phyloP scores from a whole-genome alignment of 2,329 filamentous ascomycete genomes.

The Epichloe coenophiala region DNA sequence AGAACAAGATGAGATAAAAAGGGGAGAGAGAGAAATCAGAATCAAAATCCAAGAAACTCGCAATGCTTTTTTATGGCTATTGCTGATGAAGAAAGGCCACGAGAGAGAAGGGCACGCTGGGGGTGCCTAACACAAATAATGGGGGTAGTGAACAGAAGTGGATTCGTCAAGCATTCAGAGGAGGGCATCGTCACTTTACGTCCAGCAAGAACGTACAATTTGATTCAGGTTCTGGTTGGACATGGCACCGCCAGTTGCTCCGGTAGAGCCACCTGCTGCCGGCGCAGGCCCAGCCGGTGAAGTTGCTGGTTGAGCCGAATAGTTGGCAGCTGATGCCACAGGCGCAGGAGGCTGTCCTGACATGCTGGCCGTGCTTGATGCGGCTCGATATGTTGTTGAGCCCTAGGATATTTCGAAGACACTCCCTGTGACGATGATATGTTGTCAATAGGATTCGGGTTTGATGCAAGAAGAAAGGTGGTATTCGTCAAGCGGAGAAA shows the following conservation, averaged over 20 bases:
- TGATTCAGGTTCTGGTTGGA: slow-evolving; percentile 89
- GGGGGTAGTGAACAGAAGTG: not conserved
- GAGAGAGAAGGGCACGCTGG: not conserved
- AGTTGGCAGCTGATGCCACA: slow-evolving; percentile 17
- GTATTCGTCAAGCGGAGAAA: not conserved
- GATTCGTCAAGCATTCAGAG: slow-evolving; percentile 8
- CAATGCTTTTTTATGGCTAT: not conserved
- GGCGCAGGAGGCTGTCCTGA: slow-evolving; percentile 19
- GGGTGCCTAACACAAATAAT: not conserved
- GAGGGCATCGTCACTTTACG: not conserved
- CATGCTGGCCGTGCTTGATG: slow-evolving; percentile 12
- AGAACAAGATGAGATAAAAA: not conserved
- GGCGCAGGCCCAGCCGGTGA: slow-evolving; percentile 19
- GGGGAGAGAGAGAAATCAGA: not conserved
- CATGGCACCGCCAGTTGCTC: slow-evolving; percentile 28
- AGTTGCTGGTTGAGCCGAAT: slow-evolving; percentile 19
- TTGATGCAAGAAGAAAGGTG: not conserved
- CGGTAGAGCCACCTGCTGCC: slow-evolving; percentile 19
- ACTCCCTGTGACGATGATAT: not conserved
- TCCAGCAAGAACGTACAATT: slow-evolving; percentile 52
- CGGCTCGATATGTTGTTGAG: not conserved
- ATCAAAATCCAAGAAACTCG: too few species aligned
- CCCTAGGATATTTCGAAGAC: too few species aligned
- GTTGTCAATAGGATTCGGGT: not conserved
- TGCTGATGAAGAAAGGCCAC: not conserved